Percentiles rank a stretch among this genome's conserved stretches.
These are phyloP conservation scores for Dorcoceras hygrometricum DNA, from an alignment of 257 asterid species.

Conservation along the genomic window DNA sequence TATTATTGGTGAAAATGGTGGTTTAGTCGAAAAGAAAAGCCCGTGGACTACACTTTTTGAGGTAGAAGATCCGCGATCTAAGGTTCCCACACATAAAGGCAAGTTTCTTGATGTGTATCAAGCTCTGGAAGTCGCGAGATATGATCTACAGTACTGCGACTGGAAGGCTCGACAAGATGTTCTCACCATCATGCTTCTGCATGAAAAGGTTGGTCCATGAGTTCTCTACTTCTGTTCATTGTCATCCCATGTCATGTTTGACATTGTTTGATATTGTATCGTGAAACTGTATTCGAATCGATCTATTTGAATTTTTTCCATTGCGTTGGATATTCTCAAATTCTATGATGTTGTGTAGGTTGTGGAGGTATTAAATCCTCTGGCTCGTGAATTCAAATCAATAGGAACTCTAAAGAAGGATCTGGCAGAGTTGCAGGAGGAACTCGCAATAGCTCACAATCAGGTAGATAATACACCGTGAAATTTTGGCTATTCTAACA, in stretches of 20 bases:
- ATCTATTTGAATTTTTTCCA: not conserved
- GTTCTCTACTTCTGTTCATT: not conserved
- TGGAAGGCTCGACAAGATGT: constrained; percentile 98
- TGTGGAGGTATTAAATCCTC: constrained; percentile 90
- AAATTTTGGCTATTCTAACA: not conserved
- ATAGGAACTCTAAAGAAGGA: constrained; percentile 86
- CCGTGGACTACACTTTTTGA: constrained; percentile 74
- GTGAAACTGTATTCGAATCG: not conserved
- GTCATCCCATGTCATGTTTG: not conserved
- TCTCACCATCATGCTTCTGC: constrained; percentile 85
- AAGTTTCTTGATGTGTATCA: constrained; percentile 74
- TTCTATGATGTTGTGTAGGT: constrained; percentile 37
- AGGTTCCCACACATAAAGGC: constrained; percentile 67
- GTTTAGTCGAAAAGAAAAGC: constrained; percentile 47
- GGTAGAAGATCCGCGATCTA: constrained; percentile 90
- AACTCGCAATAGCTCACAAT: constrained; percentile 69
- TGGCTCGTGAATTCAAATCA: constrained; percentile 94
- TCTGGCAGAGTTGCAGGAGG: constrained; percentile 83
- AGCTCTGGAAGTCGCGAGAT: constrained; percentile 87
- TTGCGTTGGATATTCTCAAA: not conserved
- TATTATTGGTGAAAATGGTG: constrained; percentile 64
- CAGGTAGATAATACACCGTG: constrained; percentile 42
- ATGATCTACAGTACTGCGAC: constrained; percentile 84
- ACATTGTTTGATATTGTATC: not conserved
- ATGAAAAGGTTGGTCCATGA: constrained; percentile 62